Evolutionary conservation across 148 eudicot genomes (phyloP), one percentile per base, ranked within the genome.

Genomic region (Rhododendron vialii): DNA sequence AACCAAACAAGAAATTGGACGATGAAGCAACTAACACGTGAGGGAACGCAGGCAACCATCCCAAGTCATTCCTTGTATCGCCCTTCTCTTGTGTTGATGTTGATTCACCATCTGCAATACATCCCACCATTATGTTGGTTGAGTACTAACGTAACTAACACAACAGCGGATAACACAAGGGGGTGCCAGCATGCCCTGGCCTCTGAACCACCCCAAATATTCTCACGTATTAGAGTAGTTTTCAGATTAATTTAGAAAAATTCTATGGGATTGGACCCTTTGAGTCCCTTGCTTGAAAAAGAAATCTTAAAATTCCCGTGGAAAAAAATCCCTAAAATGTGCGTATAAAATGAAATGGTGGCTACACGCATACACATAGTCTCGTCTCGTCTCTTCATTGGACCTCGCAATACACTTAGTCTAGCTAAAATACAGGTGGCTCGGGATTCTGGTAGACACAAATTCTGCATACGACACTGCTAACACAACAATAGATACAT

Each of bases 1-100:
- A 95, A 24, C 98, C 98, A 85, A 95, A 95, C 43, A 95, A 91
- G 88, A 93, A 95, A 92, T 95, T 95, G 83, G 98, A 88, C 93
- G 94, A 92, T 82, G 96, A 95, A 89, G 96, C 95, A 81, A 90
- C 47, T 83, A 93, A 78, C 2, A 90, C 92, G 85, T 95, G 96
- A 63, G 96, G 98, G 73, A 93, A 92, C 28, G 94, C 92, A 85
- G 98, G 92, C 65, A 93, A 88, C 96, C 96, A 95, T 71, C 96
- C 98, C 78, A 91, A 83, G 88, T 92, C 98, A 86, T 59, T 45
- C 67, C 55, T 83, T 65, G 86, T 85, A 45, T 80, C 83, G 75
- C 43, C 86, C 17, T 83, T 74, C 76, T 85, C 92, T 81, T 86
- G 79, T 12, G 67, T 48, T 73, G 81, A 74, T 82, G 71, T 57